These are phyloP conservation scores for Neohortaea acidophila DNA, from an alignment of 495 filamentous ascomycete species.

Conservation along the genomic window DNA sequence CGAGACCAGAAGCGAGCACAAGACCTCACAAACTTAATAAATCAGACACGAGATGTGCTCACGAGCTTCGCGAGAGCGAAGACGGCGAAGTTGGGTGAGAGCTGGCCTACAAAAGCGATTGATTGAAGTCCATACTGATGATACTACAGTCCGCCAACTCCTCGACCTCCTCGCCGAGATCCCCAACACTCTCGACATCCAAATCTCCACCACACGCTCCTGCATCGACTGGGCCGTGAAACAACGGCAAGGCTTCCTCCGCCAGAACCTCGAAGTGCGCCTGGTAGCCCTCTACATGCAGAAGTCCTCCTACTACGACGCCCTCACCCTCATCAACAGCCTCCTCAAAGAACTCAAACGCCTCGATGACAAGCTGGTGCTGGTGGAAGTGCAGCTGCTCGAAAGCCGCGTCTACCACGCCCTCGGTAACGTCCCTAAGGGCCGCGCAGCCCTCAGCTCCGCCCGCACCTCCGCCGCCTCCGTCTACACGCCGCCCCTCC, in stretches of 20 bases:
- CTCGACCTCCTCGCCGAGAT: constrained; percentile 90
- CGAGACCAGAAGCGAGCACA: constrained; percentile 65
- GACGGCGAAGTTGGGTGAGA: constrained; percentile 88
- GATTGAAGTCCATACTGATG: constrained; percentile 1
- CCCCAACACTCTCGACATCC: constrained; percentile 81
- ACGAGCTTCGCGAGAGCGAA: constrained; percentile 97
- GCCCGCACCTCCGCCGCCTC: constrained; percentile 88
- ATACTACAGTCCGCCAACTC: constrained; percentile 69
- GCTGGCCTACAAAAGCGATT: not conserved
- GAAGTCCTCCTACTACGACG: constrained; percentile 92
- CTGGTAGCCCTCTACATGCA: constrained; percentile 88
- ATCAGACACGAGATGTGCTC: constrained; percentile 73
- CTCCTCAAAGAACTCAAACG: constrained; percentile 92
- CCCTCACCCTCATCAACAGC: constrained; percentile 87
- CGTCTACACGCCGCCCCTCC: constrained; percentile 87
- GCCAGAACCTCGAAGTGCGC: constrained; percentile 93
- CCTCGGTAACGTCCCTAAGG: constrained; percentile 90
- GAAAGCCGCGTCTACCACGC: constrained; percentile 96
- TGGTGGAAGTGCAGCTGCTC: constrained; percentile 97
- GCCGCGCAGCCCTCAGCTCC: constrained; percentile 82
- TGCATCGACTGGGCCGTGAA: constrained; percentile 98
- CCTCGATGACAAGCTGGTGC: constrained; percentile 91
- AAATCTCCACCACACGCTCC: constrained; percentile 84
- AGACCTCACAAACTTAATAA: constrained; percentile 83
- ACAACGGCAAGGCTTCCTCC: constrained; percentile 83